These are phyloP conservation scores for Erodium chrysanthum DNA, from an alignment of 441 rosid genomes.

Conservation along the genomic window DNA sequence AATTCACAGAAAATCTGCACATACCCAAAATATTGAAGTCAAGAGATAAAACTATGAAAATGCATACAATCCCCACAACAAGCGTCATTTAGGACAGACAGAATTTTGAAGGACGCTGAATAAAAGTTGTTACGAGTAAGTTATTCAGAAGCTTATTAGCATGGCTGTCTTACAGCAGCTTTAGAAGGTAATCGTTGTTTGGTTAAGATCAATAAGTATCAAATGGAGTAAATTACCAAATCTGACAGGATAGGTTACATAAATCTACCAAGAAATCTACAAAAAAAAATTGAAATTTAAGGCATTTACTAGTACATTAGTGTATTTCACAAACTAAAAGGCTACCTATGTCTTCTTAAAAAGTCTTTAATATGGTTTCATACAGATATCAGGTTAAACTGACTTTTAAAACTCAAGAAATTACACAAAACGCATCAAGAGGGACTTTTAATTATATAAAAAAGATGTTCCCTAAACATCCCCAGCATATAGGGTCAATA, in stretches of 20 bases:
- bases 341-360: not conserved
- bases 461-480: too few relatives aligned
- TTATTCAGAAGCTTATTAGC: too few relatives aligned
- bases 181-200: not conserved
- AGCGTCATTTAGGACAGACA: too few relatives aligned
- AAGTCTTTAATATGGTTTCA: not conserved
- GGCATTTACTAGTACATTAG: not conserved
- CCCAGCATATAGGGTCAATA: not conserved
- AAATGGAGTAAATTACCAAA: not conserved
- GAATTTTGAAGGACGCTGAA: too few relatives aligned
- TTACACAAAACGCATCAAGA: not conserved
- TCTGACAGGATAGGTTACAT: not conserved
- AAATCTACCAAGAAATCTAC: too few relatives aligned
- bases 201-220: not conserved
- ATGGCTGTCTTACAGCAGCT: not conserved
- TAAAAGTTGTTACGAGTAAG: too few relatives aligned
- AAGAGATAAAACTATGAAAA: constrained; percentile 3
- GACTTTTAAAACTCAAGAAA: not conserved
- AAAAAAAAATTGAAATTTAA: not conserved
- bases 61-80: too few relatives aligned
- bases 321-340: too few relatives aligned
- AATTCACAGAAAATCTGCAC: constrained; percentile 83
- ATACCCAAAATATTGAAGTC: constrained; percentile 12
- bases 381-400: not conserved
- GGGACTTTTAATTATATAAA: not conserved